Base-by-base conservation (phyloP, 2,329 filamentous ascomycete species). In the Clarireedia paspali region DNA sequence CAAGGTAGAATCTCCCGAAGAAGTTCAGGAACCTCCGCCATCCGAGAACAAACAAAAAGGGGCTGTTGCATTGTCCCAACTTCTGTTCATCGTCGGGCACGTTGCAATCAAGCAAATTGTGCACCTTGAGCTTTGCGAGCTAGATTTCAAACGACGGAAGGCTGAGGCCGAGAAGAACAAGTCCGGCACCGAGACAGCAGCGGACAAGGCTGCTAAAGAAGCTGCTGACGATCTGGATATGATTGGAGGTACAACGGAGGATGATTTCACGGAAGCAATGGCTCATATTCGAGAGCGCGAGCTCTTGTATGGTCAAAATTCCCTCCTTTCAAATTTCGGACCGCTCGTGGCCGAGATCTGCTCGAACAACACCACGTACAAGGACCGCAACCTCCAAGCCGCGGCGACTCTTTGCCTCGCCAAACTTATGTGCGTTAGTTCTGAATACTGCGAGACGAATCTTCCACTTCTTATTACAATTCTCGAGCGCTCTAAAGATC, bases 51-150 rank as follows among this genome's bases (percentile, higher is more conserved):
- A 79, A 66, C 82, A 85, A 30, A 89, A 86, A 63, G 82, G 85
- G 4, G 84, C 89, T 1, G 79, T 91, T 47, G 85, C 83, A 0
- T 77, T 99, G 2, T 96, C 94, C 0, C 94, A 97, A 66, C 79
- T 99, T 2, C 78, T 99, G 0, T 97, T 97, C 69, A 87, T 96
- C 38, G 92, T 97, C 30, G 94, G 94, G 0, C 94, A 99, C 67
- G 88, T 97, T 48, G 94, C 94, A 14, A 94, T 99, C 69, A 99
- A 99, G 74, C 95, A 99, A 69, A 99, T 99, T 64, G 95, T 99
- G 0, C 94, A 99, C 70, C 81, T 99, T 10, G 94, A 99, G 66
- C 79, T 97, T n/a, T 96, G 91, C 70, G 94, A 99, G 69, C 83
- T 94, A 50, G 94, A 99, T 71, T 99, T 99, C 73, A 99, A 99